These are phyloP conservation scores for Paramecium primaurelia DNA, from an alignment of 73 alveolate genomes.

Conservation along the genomic window DNA sequence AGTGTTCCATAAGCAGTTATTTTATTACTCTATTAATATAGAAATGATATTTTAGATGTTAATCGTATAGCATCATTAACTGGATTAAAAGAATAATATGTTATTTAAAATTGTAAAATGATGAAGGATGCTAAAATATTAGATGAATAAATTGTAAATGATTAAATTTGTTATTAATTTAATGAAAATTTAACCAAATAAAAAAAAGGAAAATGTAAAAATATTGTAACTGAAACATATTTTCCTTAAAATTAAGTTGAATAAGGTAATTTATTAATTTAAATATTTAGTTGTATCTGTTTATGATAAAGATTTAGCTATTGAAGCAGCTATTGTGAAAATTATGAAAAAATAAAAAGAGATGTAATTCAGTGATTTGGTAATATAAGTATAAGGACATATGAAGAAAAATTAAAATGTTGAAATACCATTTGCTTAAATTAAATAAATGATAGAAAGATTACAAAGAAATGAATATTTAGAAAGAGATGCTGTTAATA, in stretches of 20 bases:
- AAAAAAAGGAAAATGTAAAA: not conserved
- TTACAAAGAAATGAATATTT: not conserved
- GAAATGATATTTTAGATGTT: not conserved
- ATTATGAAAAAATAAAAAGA: conserved; percentile 4
- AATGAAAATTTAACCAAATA: not conserved
- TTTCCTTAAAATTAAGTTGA: conserved; percentile 9
- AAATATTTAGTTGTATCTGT: not conserved
- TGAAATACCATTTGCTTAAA: not conserved
- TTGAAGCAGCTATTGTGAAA: conserved; percentile 21
- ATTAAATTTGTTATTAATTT: not conserved
- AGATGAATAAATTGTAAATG: not conserved
- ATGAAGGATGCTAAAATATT: not conserved
- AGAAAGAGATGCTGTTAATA: not conserved
- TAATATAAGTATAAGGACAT: not conserved
- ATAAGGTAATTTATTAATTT: not conserved
- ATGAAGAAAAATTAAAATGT: not conserved
- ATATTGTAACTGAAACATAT: not conserved
- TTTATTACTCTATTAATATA: not conserved
- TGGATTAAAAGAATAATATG: not conserved
- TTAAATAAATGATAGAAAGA: conserved; percentile 21
- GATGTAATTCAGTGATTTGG: conserved; percentile 9
- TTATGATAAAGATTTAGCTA: not conserved
- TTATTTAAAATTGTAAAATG: not conserved
- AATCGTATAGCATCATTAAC: not conserved
- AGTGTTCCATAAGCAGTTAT: conserved; percentile 20